Conservation (phyloP, 768 basidiomycete genomes). For the Panus rudis region DNA sequence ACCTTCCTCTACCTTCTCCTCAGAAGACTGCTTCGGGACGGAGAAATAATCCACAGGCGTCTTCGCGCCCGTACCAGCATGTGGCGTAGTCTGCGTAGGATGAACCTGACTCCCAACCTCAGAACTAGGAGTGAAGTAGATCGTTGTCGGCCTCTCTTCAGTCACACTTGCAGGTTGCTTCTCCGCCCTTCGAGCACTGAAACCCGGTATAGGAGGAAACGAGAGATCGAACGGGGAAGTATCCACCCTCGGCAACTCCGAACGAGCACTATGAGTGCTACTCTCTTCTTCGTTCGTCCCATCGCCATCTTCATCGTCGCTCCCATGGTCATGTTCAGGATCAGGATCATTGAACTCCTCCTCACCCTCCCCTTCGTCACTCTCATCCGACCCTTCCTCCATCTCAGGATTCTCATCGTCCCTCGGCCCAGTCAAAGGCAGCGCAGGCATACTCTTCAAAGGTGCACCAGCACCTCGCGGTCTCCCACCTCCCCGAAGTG, state of each 20-base stretch:
- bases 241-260: constrained; percentile 14
- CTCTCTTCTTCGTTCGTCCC: constrained; percentile 29
- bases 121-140: constrained; percentile 15
- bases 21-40: constrained; percentile 9
- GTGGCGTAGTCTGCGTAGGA: constrained; percentile 4
- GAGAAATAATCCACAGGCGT: constrained; percentile 24
- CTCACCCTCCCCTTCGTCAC: constrained; percentile 26
- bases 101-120: too few species aligned
- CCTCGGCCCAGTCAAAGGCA: constrained; percentile 36
- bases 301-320: constrained; percentile 28
- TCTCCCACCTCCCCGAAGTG: too few species aligned
- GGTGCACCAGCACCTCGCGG: too few species aligned
- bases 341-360: constrained; percentile 24
- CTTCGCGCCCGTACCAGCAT: constrained; percentile 2
- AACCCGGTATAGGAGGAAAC: background rate
- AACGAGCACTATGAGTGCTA: constrained; percentile 1
- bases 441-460: constrained; percentile 48
- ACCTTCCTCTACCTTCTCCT: constrained; percentile 5
- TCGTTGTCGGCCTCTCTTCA: constrained; percentile 6
- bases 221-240: constrained; percentile 8
- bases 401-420: constrained; percentile 23
- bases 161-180: background rate
- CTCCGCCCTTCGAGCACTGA: background rate
- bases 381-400: constrained; percentile 21
- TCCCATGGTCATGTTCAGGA: constrained; percentile 28